Conservation (phyloP, 352 stramenopile genomes). For the Ophiocytium majus region DNA sequence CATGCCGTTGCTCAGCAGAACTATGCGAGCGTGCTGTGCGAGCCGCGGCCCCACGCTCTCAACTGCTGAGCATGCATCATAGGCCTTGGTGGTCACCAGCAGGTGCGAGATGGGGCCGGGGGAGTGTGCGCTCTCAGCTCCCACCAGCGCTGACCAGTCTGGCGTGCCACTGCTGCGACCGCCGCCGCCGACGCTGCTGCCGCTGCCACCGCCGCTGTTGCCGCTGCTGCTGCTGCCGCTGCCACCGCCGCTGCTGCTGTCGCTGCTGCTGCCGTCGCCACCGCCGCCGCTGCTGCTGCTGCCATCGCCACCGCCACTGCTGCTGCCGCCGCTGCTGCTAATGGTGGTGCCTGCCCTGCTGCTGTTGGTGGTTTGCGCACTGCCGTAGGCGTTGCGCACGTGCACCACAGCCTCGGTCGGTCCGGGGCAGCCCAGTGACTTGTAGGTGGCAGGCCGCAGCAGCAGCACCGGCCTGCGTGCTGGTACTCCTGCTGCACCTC, state of each 20-base stretch:
- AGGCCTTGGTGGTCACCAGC: slow-evolving; percentile 27
- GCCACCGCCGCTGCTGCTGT: too few relatives aligned
- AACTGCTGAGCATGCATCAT: slow-evolving; percentile 16
- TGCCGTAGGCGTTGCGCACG: slow-evolving; percentile 3
- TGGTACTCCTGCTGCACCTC: background rate
- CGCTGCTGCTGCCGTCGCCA: too few relatives aligned
- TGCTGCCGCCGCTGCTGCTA: too few relatives aligned
- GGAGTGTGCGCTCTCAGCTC: background rate
- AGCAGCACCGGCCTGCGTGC: background rate
- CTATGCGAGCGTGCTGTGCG: background rate
- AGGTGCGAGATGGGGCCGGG: background rate
- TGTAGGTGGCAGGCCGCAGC: background rate
- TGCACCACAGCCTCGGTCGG: background rate
- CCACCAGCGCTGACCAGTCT: background rate
- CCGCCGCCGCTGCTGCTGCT: too few relatives aligned
- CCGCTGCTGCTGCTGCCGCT: too few relatives aligned
- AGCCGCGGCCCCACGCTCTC: slow-evolving; percentile 3
- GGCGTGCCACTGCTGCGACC: too few relatives aligned
- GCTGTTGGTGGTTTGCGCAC: too few relatives aligned
- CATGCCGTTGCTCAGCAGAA: slow-evolving; percentile 42
- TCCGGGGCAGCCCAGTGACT: background rate
- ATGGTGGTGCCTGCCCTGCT: too few relatives aligned
- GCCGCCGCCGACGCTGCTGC: too few relatives aligned
- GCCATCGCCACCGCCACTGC: too few relatives aligned
- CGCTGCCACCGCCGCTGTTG: too few relatives aligned